Base-by-base conservation (phyloP, 1,284 basidiomycete species). In the Porogramme epimiltina region DNA sequence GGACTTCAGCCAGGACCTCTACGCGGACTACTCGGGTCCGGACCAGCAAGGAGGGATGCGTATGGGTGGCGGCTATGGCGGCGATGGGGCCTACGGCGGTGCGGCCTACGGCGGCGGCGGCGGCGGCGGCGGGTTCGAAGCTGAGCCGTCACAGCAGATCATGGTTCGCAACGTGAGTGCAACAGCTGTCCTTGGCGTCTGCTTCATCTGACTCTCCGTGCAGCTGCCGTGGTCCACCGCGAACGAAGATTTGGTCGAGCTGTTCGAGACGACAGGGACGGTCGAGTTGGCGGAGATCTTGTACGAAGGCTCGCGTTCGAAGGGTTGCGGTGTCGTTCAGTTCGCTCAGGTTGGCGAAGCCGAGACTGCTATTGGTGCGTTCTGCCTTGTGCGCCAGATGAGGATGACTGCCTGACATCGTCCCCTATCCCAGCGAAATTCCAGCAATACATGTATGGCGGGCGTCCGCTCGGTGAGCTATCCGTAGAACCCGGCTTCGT, bases 191-290 rank as follows among this genome's bases (percentile, higher is more conserved):
- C 18, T 5, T 28, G 28, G 18, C 8, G 9, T 26, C 20, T 20
- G 16, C 33, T 51, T 58, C 52, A 54, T 42, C 48, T n/a, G 11
- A 33, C 23, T 20, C 40, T 39, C 15, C 18, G 20, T 31, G 20
- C 62, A 98, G 94, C 75, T 99, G 18, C 96, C 96, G 0, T 98
- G 95, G 94, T 98, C 95, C 16, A 99, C 96, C 31, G 93, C 95
- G n/a, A 97, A 98, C 70, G 95, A 98, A 67, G 96, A 99, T 68
- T 76, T 99, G 25, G 95, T 98, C 22, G 96, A 99, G 73, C 75
- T 99, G 26, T 99, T 99, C 66, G 95, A 98, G 76, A 99, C 96
- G 26, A 97, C 95, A 1, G 96, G 96, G 10, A 89, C 88, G 59
- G 96, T 99, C 28, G 89, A 94, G 63, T 76, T 94, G 41, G 96